Percentiles rank a stretch among this genome's conserved stretches.
Conservation (phyloP, 306 rosid species). For the Gillenia trifoliata region DNA sequence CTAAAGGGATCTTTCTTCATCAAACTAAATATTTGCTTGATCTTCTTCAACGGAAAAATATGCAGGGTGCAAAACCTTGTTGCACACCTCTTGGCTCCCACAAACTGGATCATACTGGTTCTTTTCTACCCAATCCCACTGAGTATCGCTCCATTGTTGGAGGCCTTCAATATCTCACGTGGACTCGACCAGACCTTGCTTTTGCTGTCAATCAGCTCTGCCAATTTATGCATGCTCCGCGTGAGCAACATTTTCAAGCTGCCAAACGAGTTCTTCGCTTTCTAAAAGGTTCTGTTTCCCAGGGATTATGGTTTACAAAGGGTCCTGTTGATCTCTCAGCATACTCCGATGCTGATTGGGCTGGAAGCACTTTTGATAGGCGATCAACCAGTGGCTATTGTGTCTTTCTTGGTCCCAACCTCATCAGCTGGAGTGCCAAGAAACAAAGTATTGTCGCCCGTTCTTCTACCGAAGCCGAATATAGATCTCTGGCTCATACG, state of each 20-base stretch:
- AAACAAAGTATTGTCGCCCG: no score
- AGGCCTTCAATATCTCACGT: neutral
- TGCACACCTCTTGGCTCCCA: neutral
- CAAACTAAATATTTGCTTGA: neutral
- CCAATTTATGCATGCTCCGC: neutral
- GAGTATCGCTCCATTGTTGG: neutral
- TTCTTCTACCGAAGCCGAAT: no score
- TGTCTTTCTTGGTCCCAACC: neutral
- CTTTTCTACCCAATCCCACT: neutral
- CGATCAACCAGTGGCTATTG: neutral
- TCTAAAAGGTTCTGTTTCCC: neutral
- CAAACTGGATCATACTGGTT: neutral
- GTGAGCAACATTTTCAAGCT: neutral
- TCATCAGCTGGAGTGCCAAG: neutral
- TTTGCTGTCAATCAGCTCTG: neutral
- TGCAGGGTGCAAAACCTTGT: neutral
- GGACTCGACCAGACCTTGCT: neutral
- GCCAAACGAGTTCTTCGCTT: neutral
- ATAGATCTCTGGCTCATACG: no score
- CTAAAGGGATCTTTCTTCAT: neutral
- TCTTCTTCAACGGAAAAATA: neutral
- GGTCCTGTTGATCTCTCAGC: neutral
- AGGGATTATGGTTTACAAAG: neutral
- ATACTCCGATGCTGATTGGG: neutral
- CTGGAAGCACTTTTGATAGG: neutral